Conservation (phyloP, 345 rosid species). For the Carallia pectinifolia region DNA sequence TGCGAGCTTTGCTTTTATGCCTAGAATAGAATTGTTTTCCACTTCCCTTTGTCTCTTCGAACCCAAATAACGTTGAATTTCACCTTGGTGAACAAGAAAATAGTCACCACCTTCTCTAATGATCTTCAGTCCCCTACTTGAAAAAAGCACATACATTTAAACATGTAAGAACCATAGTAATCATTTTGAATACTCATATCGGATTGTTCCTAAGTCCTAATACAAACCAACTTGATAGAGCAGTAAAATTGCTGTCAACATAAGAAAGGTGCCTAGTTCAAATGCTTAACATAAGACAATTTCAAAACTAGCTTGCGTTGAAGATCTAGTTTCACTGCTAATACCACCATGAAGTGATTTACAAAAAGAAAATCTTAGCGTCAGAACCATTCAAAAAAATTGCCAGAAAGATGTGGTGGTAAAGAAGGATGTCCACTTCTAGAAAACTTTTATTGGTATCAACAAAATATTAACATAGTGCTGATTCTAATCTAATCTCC, state of each 20-base stretch:
- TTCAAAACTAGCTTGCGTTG: too few relatives aligned
- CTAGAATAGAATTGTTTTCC: background rate
- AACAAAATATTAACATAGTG: too few relatives aligned
- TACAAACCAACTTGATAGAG: background rate
- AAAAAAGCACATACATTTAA: background rate
- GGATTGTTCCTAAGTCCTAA: background rate
- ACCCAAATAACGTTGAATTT: constrained; percentile 51
- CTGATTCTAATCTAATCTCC: background rate
- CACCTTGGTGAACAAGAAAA: constrained; percentile 54
- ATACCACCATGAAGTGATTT: background rate
- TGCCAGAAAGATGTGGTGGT: too few relatives aligned
- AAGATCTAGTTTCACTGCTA: too few relatives aligned
- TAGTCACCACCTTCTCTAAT: constrained; percentile 53
- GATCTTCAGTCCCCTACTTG: constrained; percentile 54
- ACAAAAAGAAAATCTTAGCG: background rate
- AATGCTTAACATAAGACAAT: too few relatives aligned
- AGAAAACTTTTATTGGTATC: too few relatives aligned
- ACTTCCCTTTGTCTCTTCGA: constrained; percentile 31
- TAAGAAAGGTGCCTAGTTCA: too few relatives aligned
- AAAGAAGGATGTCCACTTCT: too few relatives aligned
- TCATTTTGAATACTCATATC: background rate
- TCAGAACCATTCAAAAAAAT: too few relatives aligned
- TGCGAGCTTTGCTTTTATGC: constrained; percentile 1
- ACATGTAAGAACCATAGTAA: background rate
- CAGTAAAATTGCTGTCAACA: too few relatives aligned